These are phyloP conservation scores for Cerrena zonata DNA, from an alignment of 1,284 basidiomycete genomes.

Conservation along the genomic window DNA sequence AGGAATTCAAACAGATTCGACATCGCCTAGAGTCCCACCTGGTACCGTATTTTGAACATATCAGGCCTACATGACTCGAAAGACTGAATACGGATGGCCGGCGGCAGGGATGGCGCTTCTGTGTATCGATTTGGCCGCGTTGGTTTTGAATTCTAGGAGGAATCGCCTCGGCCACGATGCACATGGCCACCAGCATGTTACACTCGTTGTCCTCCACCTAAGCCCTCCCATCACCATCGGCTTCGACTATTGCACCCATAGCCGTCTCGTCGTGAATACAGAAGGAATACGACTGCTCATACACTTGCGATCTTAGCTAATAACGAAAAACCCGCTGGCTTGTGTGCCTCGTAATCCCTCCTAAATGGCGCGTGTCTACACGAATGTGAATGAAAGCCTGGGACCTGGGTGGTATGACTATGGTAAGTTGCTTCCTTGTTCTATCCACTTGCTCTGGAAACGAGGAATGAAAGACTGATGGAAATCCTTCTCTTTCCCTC, in stretches of 20 bases:
- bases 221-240: not conserved
- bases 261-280: not conserved
- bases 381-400: slow-evolving; percentile 64
- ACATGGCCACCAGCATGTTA: not conserved
- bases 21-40: no score
- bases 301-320: not conserved
- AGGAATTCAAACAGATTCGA: no score
- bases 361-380: slow-evolving; percentile 55
- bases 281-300: not conserved
- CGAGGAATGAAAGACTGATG: not conserved
- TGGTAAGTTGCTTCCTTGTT: slow-evolving; percentile 36
- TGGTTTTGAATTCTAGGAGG: no score
- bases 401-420: slow-evolving; percentile 79
- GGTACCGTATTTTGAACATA: no score
- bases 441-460: slow-evolving; percentile 10
- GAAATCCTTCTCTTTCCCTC: no score
- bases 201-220: not conserved
- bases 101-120: no score
- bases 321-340: no score
- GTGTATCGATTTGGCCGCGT: no score
- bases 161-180: slow-evolving; percentile 6
- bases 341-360: not conserved
- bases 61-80: no score
- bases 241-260: no score
- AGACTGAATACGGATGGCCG: no score